Evolutionary conservation across 179 eudicot species (phyloP).

Genomic region (Beta corolliflora): DNA sequence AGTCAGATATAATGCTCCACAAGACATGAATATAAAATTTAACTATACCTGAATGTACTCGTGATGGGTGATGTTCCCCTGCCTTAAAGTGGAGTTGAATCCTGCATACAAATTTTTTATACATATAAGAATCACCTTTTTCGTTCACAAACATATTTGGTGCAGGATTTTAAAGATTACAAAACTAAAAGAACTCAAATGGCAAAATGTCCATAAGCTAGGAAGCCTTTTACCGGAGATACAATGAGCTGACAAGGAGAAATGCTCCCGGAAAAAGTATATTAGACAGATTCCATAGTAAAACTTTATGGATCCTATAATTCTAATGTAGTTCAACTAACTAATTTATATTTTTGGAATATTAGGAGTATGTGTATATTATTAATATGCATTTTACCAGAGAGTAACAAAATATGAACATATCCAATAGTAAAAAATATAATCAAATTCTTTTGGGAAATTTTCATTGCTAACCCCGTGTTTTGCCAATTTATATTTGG

Average conservation of each 20-base stretch:
- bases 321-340: too few species aligned
- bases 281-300: neutral
- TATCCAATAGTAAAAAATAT: too few species aligned
- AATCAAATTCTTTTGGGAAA: too few species aligned
- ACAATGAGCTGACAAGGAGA: neutral
- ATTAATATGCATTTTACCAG: too few species aligned
- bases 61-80: slow-evolving; percentile 97
- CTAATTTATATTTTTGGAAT: too few species aligned
- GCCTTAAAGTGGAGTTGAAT: slow-evolving; percentile 93
- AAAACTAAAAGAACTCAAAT: neutral
- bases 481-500: too few species aligned
- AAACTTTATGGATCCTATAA: too few species aligned
- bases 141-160: neutral
- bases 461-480: too few species aligned
- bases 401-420: too few species aligned
- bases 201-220: neutral
- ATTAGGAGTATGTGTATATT: too few species aligned
- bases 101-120: slow-evolving; percentile 49
- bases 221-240: neutral
- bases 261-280: neutral
- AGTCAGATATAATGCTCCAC: slow-evolving; percentile 18
- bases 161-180: neutral
- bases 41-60: slow-evolving; percentile 89
- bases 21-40: neutral
- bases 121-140: neutral